Evolutionary conservation across 2,329 filamentous ascomycete species (phyloP), one percentile per base, ranked within the genome.

Genomic region (Fusarium avenaceum): DNA sequence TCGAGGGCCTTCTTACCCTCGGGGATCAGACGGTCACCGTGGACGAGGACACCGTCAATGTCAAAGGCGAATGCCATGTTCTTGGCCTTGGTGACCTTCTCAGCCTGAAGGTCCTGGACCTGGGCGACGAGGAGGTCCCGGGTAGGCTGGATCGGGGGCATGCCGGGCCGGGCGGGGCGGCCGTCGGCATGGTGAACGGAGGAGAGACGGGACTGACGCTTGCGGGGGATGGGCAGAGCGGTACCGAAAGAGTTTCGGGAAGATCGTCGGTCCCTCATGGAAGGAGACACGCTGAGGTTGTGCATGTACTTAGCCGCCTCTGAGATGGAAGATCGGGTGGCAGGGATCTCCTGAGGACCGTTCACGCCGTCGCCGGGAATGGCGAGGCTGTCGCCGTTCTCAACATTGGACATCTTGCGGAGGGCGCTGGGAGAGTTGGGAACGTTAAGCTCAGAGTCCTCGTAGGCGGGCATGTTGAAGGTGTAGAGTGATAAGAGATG

Each of bases 11-110:
- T 84, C 3, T 87, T 83, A 6, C 94, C 94, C 51, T 91, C 90
- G 4, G 92, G 91, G 47, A 97, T 89, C 6, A 93, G 90, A 68
- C 89, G 88, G 11, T 91, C 89, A 64, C 90, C 90, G 75, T 94
- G 92, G 39, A 97, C 84, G 15, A 97, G 89, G 15, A 97, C 94
- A 68, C 94, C 94, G 76, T 97, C 94, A 76, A 97, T 96, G 73
- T 94, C 92, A 69, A 94, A 94, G 73, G 90, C 91, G 69, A 94
- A 94, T 8, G 72, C 72, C 90, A 93, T 92, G 81, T 93, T 89
- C 85, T 93, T 93, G 60, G 90, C 90, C 59, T 86, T 85, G 30
- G 80, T 80, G 17, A 91, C 90, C 81, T 91, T 92, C 71, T 89
- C 86, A 57, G 85, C 79, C 71, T 86, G 84, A 68, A 92, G 82